phyloP scores from a whole-genome alignment of 2,329 filamentous ascomycete genomes.

The Fusarium udum region DNA sequence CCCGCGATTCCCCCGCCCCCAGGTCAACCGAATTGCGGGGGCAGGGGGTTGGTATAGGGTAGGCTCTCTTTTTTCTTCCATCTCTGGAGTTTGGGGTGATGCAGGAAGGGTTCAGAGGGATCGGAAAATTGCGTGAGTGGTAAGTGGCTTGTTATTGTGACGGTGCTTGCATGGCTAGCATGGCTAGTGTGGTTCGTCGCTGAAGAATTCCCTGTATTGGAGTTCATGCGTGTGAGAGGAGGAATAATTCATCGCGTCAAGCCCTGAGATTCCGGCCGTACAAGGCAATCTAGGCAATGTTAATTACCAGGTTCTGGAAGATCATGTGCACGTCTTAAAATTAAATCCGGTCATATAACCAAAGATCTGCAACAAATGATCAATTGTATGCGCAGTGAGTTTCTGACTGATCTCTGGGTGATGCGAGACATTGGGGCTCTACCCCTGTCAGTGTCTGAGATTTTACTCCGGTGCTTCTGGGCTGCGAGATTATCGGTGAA shows the following conservation, averaged over 20 bases:
- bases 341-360: background rate
- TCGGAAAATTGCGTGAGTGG: background rate
- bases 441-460: background rate
- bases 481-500: background rate
- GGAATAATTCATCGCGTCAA: background rate
- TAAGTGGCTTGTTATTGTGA: background rate
- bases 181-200: background rate
- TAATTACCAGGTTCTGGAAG: background rate
- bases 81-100: background rate
- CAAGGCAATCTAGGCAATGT: no score
- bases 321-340: background rate
- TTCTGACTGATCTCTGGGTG: background rate
- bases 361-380: background rate
- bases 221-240: background rate
- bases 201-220: background rate
- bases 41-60: conserved; percentile 8
- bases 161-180: background rate
- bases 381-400: background rate
- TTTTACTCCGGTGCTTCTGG: background rate
- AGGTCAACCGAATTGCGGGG: conserved; percentile 29
- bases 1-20: conserved; percentile 33
- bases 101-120: background rate
- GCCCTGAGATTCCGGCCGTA: background rate
- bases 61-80: background rate
- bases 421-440: background rate